phyloP scores from a whole-genome alignment of 345 rosid species.

The Aurinia saxatilis region DNA sequence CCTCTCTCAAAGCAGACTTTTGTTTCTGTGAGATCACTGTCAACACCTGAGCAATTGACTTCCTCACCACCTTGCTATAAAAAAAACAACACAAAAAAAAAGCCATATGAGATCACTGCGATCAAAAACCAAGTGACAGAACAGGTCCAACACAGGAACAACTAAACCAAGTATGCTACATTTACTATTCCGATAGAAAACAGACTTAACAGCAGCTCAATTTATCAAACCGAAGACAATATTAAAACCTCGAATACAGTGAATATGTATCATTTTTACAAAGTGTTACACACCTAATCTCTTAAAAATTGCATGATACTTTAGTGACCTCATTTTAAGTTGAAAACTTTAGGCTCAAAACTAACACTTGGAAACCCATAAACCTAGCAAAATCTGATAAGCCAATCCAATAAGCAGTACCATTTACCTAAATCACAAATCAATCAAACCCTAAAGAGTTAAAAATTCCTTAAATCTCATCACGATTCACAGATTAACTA shows the following conservation, averaged over 20 bases:
- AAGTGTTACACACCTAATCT: neutral
- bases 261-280: neutral
- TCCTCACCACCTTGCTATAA: constrained; percentile 92
- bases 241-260: neutral
- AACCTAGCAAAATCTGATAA: too few species aligned
- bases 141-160: neutral
- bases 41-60: constrained; percentile 85
- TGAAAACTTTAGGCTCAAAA: too few species aligned
- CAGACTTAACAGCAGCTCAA: neutral
- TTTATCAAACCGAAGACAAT: neutral
- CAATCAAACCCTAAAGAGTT: neutral
- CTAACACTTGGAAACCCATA: too few species aligned
- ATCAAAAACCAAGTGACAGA: neutral
- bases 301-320: neutral
- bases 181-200: neutral
- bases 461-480: neutral
- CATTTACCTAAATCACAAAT: too few species aligned
- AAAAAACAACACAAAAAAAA: neutral
- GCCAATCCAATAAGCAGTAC: neutral
- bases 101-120: neutral
- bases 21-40: constrained; percentile 89
- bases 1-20: constrained; percentile 81
- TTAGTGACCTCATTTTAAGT: too few species aligned
- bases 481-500: neutral
- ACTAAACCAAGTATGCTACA: neutral